Evolutionary conservation across 805 yeast genomes (phyloP), one percentile per base, ranked within the genome.

Genomic region (Lipomyces sp.): DNA sequence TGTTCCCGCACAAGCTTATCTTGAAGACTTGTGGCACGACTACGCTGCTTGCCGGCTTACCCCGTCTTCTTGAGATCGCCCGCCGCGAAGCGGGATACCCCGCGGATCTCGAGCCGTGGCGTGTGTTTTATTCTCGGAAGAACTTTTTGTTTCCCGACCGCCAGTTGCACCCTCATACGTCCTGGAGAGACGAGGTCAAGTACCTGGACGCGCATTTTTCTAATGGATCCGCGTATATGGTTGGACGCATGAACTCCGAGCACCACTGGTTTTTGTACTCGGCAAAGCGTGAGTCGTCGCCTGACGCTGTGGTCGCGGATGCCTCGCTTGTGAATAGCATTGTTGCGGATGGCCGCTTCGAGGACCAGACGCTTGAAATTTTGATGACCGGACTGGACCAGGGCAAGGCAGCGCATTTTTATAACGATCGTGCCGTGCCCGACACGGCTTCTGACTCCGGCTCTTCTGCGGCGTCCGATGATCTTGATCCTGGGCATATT

Each of bases 11-110:
- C 69, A 88, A 86, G 67, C 62, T 93, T 56, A 81, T 91, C 43
- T 75, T 91, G 64, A 91, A 91, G 68, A 91, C 98, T 4, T 91
- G 98, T 67, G 98, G 98, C 6, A 90, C 97, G 3, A 91, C 98
- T 1, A 88, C 96, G 1, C 84, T 96, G 1, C 74, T 91, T 50
- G 78, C 81, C 22, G 91, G 96, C 59, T 68, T 91, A 24, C 80
- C 79, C 24, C 75, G 78, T 44, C 69, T 91, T 44, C 78, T 86
- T 55, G 78, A 78, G 41, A 63, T 78, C 31, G 76, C 81, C 2
- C 60, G 66, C 16, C 53, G 65, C 4, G 71, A 72, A 49, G 67
- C 53, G 70, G 80, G 80, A 46, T 72, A 48, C 65, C 74, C 59
- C 53, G 62, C 57, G 23, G 55, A 59, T 19, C 54, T 58, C 14